Evolutionary conservation across 305 asterid species (phyloP).

Genomic region (Fraxinus velutina): DNA sequence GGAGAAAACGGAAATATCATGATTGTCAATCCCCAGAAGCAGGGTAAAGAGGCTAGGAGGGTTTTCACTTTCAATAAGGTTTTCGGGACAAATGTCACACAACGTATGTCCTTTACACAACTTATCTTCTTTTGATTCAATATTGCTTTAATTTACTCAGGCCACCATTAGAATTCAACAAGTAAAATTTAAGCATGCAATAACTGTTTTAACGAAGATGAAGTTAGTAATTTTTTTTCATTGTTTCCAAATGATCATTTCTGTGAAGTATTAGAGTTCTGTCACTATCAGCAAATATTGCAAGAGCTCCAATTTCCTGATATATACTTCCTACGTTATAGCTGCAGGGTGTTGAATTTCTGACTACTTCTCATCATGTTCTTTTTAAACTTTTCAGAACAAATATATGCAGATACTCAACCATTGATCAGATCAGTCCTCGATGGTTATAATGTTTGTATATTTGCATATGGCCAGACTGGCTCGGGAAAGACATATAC

Average conservation of each 20-base stretch:
- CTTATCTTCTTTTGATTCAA: constrained; percentile 16
- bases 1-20: constrained; percentile 91
- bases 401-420: constrained; percentile 74
- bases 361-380: constrained; percentile 18
- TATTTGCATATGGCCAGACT: constrained; percentile 94
- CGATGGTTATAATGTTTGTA: constrained; percentile 87
- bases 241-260: not conserved
- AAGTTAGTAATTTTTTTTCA: constrained; percentile 4
- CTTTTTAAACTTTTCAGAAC: constrained; percentile 48
- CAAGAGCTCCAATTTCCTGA: not conserved
- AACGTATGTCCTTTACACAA: constrained; percentile 46
- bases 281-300: not conserved
- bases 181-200: not conserved
- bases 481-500: constrained; percentile 95
- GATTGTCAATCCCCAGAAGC: constrained; percentile 78
- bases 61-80: constrained; percentile 79
- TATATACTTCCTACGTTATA: not conserved
- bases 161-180: not conserved
- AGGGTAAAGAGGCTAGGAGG: constrained; percentile 77
- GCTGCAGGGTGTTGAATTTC: constrained; percentile 6
- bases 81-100: constrained; percentile 64
- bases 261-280: not conserved
- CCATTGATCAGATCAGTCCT: constrained; percentile 79
- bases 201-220: not conserved
- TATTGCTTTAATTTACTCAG: constrained; percentile 9